These are phyloP conservation scores for Isabelozyma pseudorhagii DNA, from an alignment of 805 yeast species.

Conservation along the genomic window DNA sequence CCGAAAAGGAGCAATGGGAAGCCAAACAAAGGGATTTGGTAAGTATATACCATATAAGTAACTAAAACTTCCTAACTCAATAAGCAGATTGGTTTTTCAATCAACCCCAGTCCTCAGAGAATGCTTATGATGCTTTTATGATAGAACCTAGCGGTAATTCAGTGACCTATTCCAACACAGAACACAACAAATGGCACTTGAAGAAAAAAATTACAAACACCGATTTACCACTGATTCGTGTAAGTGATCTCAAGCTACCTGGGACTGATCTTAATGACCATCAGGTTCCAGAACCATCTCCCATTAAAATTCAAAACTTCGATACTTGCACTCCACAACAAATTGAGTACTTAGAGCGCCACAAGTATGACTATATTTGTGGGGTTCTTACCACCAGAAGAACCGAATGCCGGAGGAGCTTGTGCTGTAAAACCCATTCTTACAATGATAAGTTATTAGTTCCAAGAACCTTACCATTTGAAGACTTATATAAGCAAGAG, in stretches of 20 bases:
- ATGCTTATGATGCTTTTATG: not conserved
- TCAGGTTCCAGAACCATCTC: not conserved
- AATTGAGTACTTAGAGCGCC: not conserved
- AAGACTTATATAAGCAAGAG: not conserved
- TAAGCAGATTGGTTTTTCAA: not conserved
- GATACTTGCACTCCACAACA: not conserved
- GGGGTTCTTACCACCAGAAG: conserved; percentile 6
- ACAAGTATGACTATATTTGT: conserved; percentile 10
- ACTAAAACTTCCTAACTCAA: not conserved
- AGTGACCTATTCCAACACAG: not conserved
- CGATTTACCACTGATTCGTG: not conserved
- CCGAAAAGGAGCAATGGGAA: not conserved
- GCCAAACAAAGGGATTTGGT: not conserved
- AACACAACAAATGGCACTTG: not conserved
- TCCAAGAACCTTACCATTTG: conserved; percentile 3
- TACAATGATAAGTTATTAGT: conserved; percentile 1
- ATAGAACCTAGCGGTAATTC: not conserved
- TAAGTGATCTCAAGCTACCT: not conserved
- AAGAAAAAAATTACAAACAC: not conserved
- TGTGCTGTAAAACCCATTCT: conserved; percentile 4
- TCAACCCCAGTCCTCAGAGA: not conserved
- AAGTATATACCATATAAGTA: not conserved
- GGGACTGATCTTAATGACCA: not conserved
- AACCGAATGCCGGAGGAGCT: conserved; percentile 3
- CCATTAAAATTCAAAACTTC: not conserved